Base-by-base conservation (phyloP, 148 eudicot genomes). In the Rhododendron ovatum region DNA sequence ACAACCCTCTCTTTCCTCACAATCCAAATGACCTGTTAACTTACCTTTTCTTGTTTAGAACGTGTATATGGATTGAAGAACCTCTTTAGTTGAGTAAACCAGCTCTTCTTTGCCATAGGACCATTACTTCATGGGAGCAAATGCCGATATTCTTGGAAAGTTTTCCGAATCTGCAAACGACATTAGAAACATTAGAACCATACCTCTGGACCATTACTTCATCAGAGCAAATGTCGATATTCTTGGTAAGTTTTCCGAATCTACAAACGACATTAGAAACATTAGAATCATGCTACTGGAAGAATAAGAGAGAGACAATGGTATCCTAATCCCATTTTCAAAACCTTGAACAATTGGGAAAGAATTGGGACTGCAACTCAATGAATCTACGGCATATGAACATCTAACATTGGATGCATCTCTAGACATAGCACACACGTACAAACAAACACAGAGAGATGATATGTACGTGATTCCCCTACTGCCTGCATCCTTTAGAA, bases 41-140 rank as follows among this genome's bases (percentile, higher is more conserved):
- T 39, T 39, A 39, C 41, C 41, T 39, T 93, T 45, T 89, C 92
- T 85, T 83, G 35, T 84, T 87, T 61, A 81, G 89, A 87, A 59
- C 78, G 84, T 51, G 88, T 47, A 2, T 92, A 92, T 83, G 89
- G 83, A 75, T 88, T 81, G 90, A 94, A 91, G 50, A 93, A 55
- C 81, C 89, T 89, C 85, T 86, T 95, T 65, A 95, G 83, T 20
- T 86, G 84, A 86, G 87, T 84, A 82, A 93, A 89, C 94, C 98
- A 95, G 86, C 88, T 87, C 83, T 87, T 95, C 90, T 93, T 92
- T 81, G 95, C 88, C 98, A 95, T 93, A 63, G 43, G 76, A 57
- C 79, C 57, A 85, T 78, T 11, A 53, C 74, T 53, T 22, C 75
- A 84, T 15, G 37, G 3, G 10, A 51, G 33, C 67, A 84, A 37